Base-by-base conservation (phyloP, 2,329 filamentous ascomycete species). In the Botrytis cinerea region DNA sequence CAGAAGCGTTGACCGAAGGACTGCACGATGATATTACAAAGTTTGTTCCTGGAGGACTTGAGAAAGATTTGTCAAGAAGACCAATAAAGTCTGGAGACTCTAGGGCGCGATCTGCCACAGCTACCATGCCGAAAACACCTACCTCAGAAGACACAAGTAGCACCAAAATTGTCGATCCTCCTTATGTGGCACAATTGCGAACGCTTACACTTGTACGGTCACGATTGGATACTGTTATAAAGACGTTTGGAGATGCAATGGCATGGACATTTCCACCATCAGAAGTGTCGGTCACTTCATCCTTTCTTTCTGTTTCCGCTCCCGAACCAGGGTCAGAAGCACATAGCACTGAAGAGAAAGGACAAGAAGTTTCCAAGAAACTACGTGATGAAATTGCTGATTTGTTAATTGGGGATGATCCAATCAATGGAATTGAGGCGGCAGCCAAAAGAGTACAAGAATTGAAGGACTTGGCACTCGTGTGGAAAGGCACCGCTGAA, bases 401-500 rank as follows among this genome's bases (percentile, higher is more conserved):
- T 48, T 82, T 97, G 4, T 83, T 98, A 20, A 85, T 87, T 22
- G 86, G 85, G 40, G 80, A 86, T 10, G 90, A 91, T 62, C 87
- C 89, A 0, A 85, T 91, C 20, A 86, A 87, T 62, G 93, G 93
- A 25, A 85, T 96, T 14, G 91, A 93, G 76, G 90, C 90, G 73
- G 96, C 96, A 0, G 88, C 88, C 20, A 86, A 87, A 72, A 86
- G 93, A 62, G 90, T 98, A 22, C 91, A 94, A 79, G 90, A 93
- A 80, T 86, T 98, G 73, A 91, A 94, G 79, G 88, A 90, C 75
- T 83, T 98, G 76, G 89, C 90, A 6, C 84, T 84, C n/a, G 90
- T 99, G 35, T 99, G 96, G 95, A 95, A 92, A 81, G 94, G 94
- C n/a, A 98, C 96, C 3, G 92, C 93, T 0, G 96, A 99, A 83